These are phyloP conservation scores for Eucalyptus marginata DNA, from an alignment of 345 rosid species.

Conservation along the genomic window DNA sequence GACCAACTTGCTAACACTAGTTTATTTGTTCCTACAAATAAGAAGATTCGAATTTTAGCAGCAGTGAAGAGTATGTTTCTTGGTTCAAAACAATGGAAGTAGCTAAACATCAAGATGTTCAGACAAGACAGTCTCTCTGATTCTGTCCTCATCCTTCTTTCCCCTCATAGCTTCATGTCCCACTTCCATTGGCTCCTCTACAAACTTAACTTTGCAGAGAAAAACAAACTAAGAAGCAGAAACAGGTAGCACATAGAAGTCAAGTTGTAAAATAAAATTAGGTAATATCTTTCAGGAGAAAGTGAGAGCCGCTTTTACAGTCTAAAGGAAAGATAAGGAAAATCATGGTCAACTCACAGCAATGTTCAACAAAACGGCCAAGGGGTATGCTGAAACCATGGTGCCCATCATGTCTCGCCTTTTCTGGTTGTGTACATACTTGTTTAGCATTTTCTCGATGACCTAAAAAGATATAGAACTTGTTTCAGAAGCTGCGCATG, in stretches of 20 bases:
- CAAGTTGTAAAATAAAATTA: neutral
- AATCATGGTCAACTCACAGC: conserved; percentile 56
- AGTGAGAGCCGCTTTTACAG: neutral
- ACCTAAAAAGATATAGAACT: neutral
- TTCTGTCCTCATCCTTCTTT: neutral
- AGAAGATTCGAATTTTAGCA: neutral
- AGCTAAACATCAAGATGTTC: neutral
- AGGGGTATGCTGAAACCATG: conserved; percentile 28
- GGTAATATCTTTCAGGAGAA: neutral
- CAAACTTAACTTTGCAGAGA: neutral
- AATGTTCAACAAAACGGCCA: conserved; percentile 56
- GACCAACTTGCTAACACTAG: neutral
- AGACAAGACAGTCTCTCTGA: neutral
- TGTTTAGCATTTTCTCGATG: neutral
- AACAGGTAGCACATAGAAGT: neutral
- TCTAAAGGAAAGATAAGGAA: neutral
- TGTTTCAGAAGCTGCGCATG: neutral
- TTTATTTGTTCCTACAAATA: neutral
- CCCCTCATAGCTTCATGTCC: neutral
- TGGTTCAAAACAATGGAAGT: neutral
- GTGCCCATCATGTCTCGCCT: conserved; percentile 7
- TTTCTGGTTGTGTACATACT: accelerated
- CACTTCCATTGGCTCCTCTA: neutral
- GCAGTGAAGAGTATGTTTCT: neutral
- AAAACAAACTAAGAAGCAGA: neutral